These are phyloP conservation scores for Scheffersomyces lignosus DNA, from an alignment of 805 yeast species.

Conservation along the genomic window DNA sequence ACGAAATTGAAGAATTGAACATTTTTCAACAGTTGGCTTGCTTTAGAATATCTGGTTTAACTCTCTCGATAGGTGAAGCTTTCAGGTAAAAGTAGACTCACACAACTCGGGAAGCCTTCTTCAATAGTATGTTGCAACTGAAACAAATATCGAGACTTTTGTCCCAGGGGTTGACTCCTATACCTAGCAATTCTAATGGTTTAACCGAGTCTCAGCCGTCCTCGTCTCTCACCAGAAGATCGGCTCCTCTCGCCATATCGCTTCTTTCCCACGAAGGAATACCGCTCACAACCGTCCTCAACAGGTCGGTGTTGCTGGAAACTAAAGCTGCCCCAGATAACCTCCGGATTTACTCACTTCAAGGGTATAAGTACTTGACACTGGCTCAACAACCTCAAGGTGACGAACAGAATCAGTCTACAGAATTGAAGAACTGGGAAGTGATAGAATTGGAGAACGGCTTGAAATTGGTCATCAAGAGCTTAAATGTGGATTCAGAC, in stretches of 20 bases:
- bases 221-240: constrained; percentile 8
- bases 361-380: constrained; percentile 30
- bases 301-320: constrained; percentile 12
- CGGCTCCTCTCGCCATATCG: constrained; percentile 30
- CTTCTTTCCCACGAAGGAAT: constrained; percentile 37
- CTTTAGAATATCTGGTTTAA: no score
- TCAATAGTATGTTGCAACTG: constrained; percentile 47
- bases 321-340: constrained; percentile 23
- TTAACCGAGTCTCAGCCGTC: background rate
- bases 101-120: no score
- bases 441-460: constrained; percentile 29
- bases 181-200: constrained; percentile 1
- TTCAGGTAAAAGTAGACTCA: no score
- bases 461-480: constrained; percentile 27
- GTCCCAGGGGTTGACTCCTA: constrained; percentile 30
- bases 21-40: no score
- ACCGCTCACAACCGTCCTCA: constrained; percentile 39
- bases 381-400: constrained; percentile 12
- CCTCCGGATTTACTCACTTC: constrained; percentile 33
- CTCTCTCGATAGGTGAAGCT: no score
- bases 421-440: constrained; percentile 26
- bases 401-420: constrained; percentile 9
- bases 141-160: constrained; percentile 36
- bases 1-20: no score
- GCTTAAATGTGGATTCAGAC: constrained; percentile 10